Conservation (phyloP, 805 yeast genomes). For the Zygosaccharomyces lentus region DNA sequence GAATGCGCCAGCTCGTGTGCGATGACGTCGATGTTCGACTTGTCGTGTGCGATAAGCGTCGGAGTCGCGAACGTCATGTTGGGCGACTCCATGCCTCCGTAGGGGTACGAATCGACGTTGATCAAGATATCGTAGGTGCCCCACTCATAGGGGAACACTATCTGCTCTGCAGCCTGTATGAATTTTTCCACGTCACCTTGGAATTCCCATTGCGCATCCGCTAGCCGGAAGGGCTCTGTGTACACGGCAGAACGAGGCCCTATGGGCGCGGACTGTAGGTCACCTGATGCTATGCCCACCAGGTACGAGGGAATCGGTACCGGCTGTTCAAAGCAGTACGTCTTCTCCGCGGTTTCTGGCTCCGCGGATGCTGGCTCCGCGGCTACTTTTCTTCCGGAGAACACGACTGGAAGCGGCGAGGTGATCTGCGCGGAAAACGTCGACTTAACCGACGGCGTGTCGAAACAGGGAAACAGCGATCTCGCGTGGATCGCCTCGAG, state of each 20-base stretch:
- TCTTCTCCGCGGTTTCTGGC: conserved; percentile 1
- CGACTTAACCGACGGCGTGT: conserved; percentile 81
- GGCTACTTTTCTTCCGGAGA: conserved; percentile 54
- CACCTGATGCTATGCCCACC: conserved; percentile 82
- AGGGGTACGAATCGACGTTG: conserved; percentile 73
- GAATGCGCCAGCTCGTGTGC: conserved; percentile 93
- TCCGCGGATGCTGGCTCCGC: conserved; percentile 11
- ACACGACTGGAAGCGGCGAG: conserved; percentile 65
- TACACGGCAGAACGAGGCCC: conserved; percentile 87
- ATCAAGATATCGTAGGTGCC: conserved; percentile 73
- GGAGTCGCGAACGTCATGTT: conserved; percentile 89
- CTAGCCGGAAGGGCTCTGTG: conserved; percentile 66
- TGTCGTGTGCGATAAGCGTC: conserved; percentile 77
- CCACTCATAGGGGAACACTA: conserved; percentile 80
- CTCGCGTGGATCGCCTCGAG: conserved; percentile 91
- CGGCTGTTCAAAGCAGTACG: conserved; percentile 59
- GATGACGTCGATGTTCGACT: conserved; percentile 81
- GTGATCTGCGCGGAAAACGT: conserved; percentile 53
- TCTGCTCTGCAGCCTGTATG: conserved; percentile 67
- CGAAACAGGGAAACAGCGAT: conserved; percentile 83
- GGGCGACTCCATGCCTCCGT: conserved; percentile 95
- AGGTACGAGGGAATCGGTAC: conserved; percentile 84
- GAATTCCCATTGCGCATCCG: conserved; percentile 74
- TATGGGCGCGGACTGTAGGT: conserved; percentile 56
- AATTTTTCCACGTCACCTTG: conserved; percentile 76